Evolutionary conservation across 495 filamentous ascomycete genomes (phyloP), one percentile per base, ranked within the genome.

Genomic region (Friedmanniomyces simplex): DNA sequence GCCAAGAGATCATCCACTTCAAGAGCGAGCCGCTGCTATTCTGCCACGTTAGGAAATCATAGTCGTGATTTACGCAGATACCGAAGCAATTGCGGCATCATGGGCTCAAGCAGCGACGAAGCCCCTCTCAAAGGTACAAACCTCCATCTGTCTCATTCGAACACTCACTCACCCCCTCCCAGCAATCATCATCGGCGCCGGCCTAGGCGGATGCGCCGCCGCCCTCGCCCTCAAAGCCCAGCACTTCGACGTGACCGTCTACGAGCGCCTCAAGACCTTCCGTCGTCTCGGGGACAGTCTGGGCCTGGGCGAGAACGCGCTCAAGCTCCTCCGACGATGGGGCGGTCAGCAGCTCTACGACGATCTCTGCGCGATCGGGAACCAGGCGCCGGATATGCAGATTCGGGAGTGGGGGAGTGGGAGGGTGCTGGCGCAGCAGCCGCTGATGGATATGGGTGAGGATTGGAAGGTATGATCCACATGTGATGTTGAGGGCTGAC

Each of bases 151-250:
- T 11, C 36, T 14, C 11, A 25, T 21, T 59, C 28, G 4, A 32
- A 3, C 10, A 3, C 28, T 10, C 3, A 32, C 28, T 32, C 28
- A 32, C 28, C 28, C 28, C 28, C 28, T 32, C 28, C 28, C 49
- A 79, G 77, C 73, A 21, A 73, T 80, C 41, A 71, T 79, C 26
- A 72, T 80, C 18, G 77, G 77, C 20, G 77, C 76, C 28, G 77
- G 77, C 20, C 76, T 80, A 6, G 76, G 77, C n/a, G 77, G 77
- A 7, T 80, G 77, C 60, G 77, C 77, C 6, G 69, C 73, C 20
- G 76, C 77, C 18, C 67, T 78, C 32, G 77, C 77, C 0, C 69
- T 80, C 26, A 69, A 80, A 50, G 70, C 74, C 54, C 77, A 79
- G 52, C 75, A 76, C 21, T 77, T 78, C 69, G 55, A 67, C 0